phyloP scores from a whole-genome alignment of 192 early-diverging fungal species.

The Spizellomyces sp. region DNA sequence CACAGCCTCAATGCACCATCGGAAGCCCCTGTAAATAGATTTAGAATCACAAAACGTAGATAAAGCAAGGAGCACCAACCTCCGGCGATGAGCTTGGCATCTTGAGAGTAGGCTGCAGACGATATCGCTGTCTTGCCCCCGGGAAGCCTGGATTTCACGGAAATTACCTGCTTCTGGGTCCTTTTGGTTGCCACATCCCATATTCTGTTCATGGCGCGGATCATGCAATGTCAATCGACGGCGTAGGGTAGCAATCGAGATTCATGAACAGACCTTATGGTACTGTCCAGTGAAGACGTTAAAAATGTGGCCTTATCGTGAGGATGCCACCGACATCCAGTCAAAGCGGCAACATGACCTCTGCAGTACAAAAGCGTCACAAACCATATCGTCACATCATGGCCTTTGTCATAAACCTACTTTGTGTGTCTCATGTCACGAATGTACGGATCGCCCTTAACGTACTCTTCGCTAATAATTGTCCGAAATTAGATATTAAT shows the following conservation, averaged over 20 bases:
- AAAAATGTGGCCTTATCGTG: slow-evolving; percentile 63
- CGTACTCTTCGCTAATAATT: slow-evolving; percentile 57
- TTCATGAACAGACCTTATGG: slow-evolving; percentile 55
- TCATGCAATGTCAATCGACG: neutral
- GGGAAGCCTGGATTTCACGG: slow-evolving; percentile 70
- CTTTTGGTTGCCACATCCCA: slow-evolving; percentile 80
- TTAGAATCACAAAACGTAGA: neutral
- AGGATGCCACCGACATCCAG: slow-evolving; percentile 81
- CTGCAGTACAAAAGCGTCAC: slow-evolving; percentile 26
- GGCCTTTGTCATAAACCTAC: slow-evolving; percentile 17
- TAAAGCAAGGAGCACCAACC: slow-evolving; percentile 38
- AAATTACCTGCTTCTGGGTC: slow-evolving; percentile 76
- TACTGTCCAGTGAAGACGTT: slow-evolving; percentile 80
- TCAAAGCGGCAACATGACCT: slow-evolving; percentile 84
- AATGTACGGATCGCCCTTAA: slow-evolving; percentile 94
- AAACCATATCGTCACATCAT: neutral
- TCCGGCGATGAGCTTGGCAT: slow-evolving; percentile 72
- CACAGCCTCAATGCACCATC: slow-evolving; percentile 84
- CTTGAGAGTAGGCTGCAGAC: slow-evolving; percentile 66
- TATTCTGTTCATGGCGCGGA: slow-evolving; percentile 39
- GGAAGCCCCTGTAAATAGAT: slow-evolving; percentile 51
- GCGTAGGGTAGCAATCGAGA: neutral
- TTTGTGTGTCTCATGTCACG: slow-evolving; percentile 80
- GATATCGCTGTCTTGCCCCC: slow-evolving; percentile 74
- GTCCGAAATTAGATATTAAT: neutral